Base-by-base conservation (phyloP, 2,329 filamentous ascomycete species). In the Mycocentrospora acerina region DNA sequence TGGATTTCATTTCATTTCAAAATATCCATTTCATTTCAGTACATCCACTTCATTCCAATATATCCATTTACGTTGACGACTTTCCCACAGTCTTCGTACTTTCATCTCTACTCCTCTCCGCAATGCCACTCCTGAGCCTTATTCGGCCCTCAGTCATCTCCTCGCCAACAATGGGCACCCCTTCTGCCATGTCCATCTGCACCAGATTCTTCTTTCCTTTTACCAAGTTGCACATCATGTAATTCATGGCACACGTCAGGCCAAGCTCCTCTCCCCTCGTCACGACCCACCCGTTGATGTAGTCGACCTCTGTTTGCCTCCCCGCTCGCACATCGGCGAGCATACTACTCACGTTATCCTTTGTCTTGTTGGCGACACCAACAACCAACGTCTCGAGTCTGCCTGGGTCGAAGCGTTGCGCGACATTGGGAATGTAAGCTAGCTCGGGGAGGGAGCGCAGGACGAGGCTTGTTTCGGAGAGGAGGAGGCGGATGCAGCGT, bases 281-380 rank as follows among this genome's bases (percentile, higher is more conserved):
- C 22, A 94, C 76, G 43, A 98, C 85, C 70, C 91, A 98, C 1
- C 90, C 91, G 62, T 94, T 96, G 52, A 91, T 79, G 57, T 85
- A 95, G 30, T 90, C 81, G 27, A 96, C 79, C 56, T 95, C 89
- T 0, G 88, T 89, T 41, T 74, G 69, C 10, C 59, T 40, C 1
- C 86, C 85, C 1, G 68, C 64, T 9, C 79, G 70, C 10, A 90
- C 72, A 55, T 85, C 81, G 36, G 78, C 75, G 5, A 87, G 71
- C 81, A 95, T 89, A 14, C 74, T 77, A 55, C 81, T 87, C 5
- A 75, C 71, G 35, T 82, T 80, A 38, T 77, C 68, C 10, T 73
- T 72, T 10, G 80, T 83, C 33, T 69, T 73, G 19, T 71, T 58
- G 15, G 78, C 74, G 3, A 86, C 71, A 36, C 71, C 74, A 4